Percentiles rank a stretch among this genome's conserved stretches.
These are phyloP conservation scores for Cladosporium cucumerinum DNA, from an alignment of 2,329 filamentous ascomycete genomes.

Conservation along the genomic window DNA sequence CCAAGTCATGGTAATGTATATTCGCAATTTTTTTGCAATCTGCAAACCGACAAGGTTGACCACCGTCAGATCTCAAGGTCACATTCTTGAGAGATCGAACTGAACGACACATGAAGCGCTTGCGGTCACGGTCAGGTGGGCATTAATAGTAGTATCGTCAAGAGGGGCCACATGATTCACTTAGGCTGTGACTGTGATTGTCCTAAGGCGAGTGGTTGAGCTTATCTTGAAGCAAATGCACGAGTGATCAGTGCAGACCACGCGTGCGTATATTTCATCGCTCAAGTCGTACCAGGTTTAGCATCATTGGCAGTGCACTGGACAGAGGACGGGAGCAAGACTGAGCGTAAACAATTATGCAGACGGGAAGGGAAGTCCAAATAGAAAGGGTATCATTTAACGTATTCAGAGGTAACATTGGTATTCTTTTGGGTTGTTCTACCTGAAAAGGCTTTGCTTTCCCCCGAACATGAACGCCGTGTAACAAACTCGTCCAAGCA, in stretches of 20 bases:
- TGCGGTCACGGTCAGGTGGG: too few species aligned
- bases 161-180: too few species aligned
- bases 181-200: too few species aligned
- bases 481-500: constrained; percentile 14
- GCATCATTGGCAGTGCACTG: neutral
- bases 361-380: neutral
- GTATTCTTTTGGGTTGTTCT: constrained; percentile 17
- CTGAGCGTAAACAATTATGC: neutral
- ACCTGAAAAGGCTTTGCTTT: constrained; percentile 16
- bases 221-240: neutral
- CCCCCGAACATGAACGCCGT: constrained; percentile 17
- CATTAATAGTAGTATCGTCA: too few species aligned
- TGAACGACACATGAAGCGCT: too few species aligned
- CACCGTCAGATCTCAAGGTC: too few species aligned
- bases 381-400: constrained; percentile 15
- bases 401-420: constrained; percentile 16
- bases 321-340: too few species aligned
- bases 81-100: too few species aligned
- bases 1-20: too few species aligned
- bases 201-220: neutral
- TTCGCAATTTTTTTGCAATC: too few species aligned
- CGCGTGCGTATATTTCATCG: too few species aligned
- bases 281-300: neutral
- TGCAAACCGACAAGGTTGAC: too few species aligned
- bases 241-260: neutral